phyloP scores from a whole-genome alignment of 306 rosid species.

The Coriaria nepalensis region DNA sequence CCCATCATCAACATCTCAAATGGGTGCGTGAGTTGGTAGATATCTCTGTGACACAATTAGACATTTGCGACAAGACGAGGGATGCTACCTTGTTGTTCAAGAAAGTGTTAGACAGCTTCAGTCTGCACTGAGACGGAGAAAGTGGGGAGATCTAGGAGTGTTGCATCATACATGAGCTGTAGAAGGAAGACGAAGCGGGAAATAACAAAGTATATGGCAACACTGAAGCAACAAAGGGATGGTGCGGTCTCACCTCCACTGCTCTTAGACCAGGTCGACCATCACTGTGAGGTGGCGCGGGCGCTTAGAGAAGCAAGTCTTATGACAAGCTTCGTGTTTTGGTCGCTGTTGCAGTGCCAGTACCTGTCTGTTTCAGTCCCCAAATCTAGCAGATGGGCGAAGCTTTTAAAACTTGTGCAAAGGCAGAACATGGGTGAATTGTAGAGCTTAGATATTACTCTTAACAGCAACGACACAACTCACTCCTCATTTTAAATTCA shows the following conservation, averaged over 20 bases:
- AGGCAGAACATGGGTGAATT: constrained; percentile 34
- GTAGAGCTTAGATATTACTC: constrained; percentile 43
- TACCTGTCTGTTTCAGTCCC: constrained; percentile 33
- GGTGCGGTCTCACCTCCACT: constrained; percentile 14
- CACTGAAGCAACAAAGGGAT: constrained; percentile 32
- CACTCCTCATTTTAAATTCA: constrained; percentile 9
- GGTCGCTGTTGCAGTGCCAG: constrained; percentile 35
- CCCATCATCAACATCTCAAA: constrained; percentile 30
- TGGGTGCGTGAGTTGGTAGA: constrained; percentile 56
- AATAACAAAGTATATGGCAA: constrained; percentile 21
- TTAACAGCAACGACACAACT: constrained; percentile 11
- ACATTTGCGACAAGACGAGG: constrained; percentile 36
- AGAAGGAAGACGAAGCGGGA: constrained; percentile 37
- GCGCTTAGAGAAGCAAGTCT: constrained; percentile 49
- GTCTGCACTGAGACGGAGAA: constrained; percentile 45
- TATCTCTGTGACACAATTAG: constrained; percentile 37
- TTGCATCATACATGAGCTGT: constrained; percentile 20
- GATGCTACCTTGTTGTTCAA: constrained; percentile 28
- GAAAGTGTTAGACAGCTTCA: constrained; percentile 37
- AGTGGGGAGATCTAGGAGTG: constrained; percentile 30
- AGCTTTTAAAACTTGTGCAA: constrained; percentile 41
- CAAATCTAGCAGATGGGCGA: constrained; percentile 44
- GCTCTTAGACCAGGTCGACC: constrained; percentile 23
- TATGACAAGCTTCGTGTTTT: constrained; percentile 32
- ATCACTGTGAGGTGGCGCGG: constrained; percentile 32